Percentiles rank a stretch among this genome's conserved stretches.
These are phyloP conservation scores for Pichia kluyveri DNA, from an alignment of 805 yeast genomes.

Conservation along the genomic window DNA sequence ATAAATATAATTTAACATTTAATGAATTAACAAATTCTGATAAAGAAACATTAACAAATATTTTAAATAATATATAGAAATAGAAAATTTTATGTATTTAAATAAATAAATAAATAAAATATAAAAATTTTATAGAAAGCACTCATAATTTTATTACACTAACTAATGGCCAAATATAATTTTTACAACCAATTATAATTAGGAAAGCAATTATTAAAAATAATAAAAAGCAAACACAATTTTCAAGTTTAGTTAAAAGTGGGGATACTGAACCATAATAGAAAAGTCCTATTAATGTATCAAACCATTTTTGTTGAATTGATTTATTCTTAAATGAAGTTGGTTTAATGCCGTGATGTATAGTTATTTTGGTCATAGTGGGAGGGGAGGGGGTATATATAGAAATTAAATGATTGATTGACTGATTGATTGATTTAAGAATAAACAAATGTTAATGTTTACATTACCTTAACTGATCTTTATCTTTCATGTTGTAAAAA, in stretches of 20 bases:
- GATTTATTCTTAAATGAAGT: constrained; percentile 1
- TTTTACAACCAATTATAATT: constrained; percentile 2
- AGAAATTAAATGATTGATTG: no score
- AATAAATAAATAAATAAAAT: no score
- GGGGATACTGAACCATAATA: not conserved
- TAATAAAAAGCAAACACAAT: not conserved
- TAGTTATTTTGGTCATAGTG: constrained; percentile 4
- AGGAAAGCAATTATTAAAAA: not conserved
- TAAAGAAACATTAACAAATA: constrained; percentile 13
- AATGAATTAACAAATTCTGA: constrained; percentile 17
- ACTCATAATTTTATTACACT: not conserved
- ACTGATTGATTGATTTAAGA: no score
- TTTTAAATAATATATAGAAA: constrained; percentile 6
- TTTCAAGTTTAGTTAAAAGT: constrained; percentile 3
- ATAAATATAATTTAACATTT: constrained; percentile 17
- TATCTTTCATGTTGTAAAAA: no score
- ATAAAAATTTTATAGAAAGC: no score
- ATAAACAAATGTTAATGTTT: no score
- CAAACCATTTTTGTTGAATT: not conserved
- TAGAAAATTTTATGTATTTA: no score
- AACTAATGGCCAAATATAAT: constrained; percentile 5
- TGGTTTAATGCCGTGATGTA: not conserved
- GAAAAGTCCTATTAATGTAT: not conserved
- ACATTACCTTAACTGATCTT: no score
- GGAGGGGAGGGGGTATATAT: not conserved